These are phyloP conservation scores for Zygosaccharomyces pseudobailii DNA, from an alignment of 1,139 yeast species.

Conservation along the genomic window DNA sequence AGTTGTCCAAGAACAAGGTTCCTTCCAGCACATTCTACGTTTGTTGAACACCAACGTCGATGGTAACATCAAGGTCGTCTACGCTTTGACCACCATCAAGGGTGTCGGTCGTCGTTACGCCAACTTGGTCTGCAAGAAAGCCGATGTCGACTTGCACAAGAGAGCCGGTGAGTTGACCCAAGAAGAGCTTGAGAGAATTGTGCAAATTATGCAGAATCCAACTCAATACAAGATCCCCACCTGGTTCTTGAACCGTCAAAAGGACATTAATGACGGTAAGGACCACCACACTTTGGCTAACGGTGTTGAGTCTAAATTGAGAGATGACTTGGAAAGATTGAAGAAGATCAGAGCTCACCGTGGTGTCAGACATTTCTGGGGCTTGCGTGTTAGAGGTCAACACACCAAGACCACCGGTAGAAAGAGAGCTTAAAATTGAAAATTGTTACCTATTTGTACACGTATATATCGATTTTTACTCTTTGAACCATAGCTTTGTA, in stretches of 20 bases:
- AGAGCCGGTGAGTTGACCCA: constrained; percentile 99
- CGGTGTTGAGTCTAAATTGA: constrained; percentile 98
- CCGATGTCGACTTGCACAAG: constrained; percentile 96
- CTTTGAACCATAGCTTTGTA: constrained; percentile 3
- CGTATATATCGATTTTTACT: constrained; percentile 8
- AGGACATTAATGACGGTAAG: constrained; percentile 97
- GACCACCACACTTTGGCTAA: constrained; percentile 98
- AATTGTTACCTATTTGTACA: constrained; percentile 10
- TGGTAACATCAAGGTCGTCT: constrained; percentile 99
- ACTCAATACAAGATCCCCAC: constrained; percentile 98
- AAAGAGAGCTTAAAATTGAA: constrained; percentile 41
- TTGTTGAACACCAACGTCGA: constrained; percentile 99
- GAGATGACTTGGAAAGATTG: constrained; percentile 99
- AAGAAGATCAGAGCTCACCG: constrained; percentile 99
- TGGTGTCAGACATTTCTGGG: constrained; percentile 99
- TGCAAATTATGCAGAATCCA: constrained; percentile 99
- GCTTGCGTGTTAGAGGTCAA: constrained; percentile 95
- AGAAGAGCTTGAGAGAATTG: constrained; percentile 99
- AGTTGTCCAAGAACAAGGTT: constrained; percentile 98
- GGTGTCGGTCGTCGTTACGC: constrained; percentile 99
- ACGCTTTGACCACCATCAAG: constrained; percentile 99
- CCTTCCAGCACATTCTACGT: constrained; percentile 99
- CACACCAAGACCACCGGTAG: constrained; percentile 99
- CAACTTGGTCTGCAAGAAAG: constrained; percentile 99
- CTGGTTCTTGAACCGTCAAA: constrained; percentile 99